phyloP scores from a whole-genome alignment of 371 early-diverging fungal genomes.

The Apophysomyces ossiformis region DNA sequence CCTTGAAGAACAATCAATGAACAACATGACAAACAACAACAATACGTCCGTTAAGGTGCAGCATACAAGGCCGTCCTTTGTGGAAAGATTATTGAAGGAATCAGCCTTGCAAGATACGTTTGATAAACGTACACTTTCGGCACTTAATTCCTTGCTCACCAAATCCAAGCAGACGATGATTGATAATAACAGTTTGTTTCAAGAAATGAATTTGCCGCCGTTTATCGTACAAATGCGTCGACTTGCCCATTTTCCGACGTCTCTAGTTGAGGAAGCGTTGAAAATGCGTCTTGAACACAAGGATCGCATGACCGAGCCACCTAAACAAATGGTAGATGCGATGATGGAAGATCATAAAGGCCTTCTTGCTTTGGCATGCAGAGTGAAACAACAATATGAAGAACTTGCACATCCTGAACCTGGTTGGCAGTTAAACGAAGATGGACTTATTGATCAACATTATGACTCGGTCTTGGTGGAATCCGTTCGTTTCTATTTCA shows the following conservation, averaged over 20 bases:
- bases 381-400: slow-evolving; percentile 72
- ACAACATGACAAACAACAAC: slow-evolving; percentile 6
- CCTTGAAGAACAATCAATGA: slow-evolving; percentile 10
- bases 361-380: slow-evolving; percentile 71
- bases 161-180: slow-evolving; percentile 74
- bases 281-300: slow-evolving; percentile 79
- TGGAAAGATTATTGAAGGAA: slow-evolving; percentile 85
- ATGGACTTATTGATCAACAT: slow-evolving; percentile 60
- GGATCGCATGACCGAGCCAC: slow-evolving; percentile 70
- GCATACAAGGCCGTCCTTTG: slow-evolving; percentile 70
- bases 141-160: slow-evolving; percentile 52
- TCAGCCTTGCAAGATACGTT: slow-evolving; percentile 80
- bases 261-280: slow-evolving; percentile 78
- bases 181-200: slow-evolving; percentile 63
- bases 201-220: slow-evolving; percentile 72
- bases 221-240: slow-evolving; percentile 67
- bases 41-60: slow-evolving; percentile 5
- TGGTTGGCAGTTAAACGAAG: slow-evolving; percentile 72
- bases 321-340: slow-evolving; percentile 76
- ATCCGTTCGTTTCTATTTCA: slow-evolving; percentile 80
- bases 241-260: slow-evolving; percentile 80
- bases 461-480: slow-evolving; percentile 76
- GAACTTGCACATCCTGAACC: slow-evolving; percentile 65
- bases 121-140: slow-evolving; percentile 73
- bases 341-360: slow-evolving; percentile 83